Conservation (phyloP, 352 stramenopile species). For the Phytophthora megakarya region DNA sequence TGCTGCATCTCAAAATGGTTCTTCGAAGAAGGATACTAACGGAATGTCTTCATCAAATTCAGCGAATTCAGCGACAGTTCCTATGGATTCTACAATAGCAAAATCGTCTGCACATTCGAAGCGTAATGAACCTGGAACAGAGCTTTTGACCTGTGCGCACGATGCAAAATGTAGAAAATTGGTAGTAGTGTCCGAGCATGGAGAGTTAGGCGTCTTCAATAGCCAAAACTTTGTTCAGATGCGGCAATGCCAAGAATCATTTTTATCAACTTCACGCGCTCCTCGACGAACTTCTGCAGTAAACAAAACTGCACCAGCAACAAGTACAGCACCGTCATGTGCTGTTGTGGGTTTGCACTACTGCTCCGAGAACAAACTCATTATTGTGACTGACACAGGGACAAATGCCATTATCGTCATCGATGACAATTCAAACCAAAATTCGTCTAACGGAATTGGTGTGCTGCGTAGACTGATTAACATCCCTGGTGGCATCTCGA, state of each 20-base stretch:
- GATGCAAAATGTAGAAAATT: slow-evolving; percentile 69
- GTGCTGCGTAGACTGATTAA: slow-evolving; percentile 68
- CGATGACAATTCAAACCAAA: slow-evolving; percentile 63
- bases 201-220: slow-evolving; percentile 71
- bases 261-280: slow-evolving; percentile 22
- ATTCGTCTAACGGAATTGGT: slow-evolving; percentile 47
- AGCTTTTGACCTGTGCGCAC: slow-evolving; percentile 58
- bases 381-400: slow-evolving; percentile 53
- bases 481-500: slow-evolving; percentile 51
- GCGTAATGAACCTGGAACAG: slow-evolving; percentile 34
- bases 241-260: slow-evolving; percentile 62
- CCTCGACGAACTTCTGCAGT: neutral
- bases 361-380: slow-evolving; percentile 77
- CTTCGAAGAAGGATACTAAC: neutral
- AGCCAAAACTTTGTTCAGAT: slow-evolving; percentile 78
- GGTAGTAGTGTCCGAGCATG: slow-evolving; percentile 58
- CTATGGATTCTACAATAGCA: neutral
- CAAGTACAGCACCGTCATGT: slow-evolving; percentile 35
- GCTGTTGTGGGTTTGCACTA: slow-evolving; percentile 69
- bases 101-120: slow-evolving; percentile 7
- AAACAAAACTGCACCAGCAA: slow-evolving; percentile 8
- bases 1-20: neutral
- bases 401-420: slow-evolving; percentile 63
- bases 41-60: slow-evolving; percentile 1
- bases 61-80: neutral